Evolutionary conservation across 2,329 filamentous ascomycete genomes (phyloP).

Genomic region (Podosphaera leucotricha): DNA sequence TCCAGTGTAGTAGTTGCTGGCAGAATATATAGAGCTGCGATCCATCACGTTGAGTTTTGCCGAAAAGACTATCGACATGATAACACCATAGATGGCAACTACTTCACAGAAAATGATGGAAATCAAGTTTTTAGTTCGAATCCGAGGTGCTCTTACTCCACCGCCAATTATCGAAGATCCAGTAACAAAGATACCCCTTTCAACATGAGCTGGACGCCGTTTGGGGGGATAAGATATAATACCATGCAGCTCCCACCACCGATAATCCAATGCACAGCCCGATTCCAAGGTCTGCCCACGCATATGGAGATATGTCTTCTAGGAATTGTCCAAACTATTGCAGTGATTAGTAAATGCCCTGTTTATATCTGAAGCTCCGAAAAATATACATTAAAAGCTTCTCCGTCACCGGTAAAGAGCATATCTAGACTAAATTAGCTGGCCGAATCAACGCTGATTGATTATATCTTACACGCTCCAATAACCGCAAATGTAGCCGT

Average conservation of each 20-base stretch:
- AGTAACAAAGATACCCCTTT: conserved; percentile 95
- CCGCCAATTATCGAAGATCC: conserved; percentile 93
- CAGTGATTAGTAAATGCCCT: conserved; percentile 11
- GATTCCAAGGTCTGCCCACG: conserved; percentile 80
- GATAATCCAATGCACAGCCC: conserved; percentile 87
- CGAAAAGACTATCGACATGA: conserved; percentile 98
- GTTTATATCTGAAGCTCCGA: conserved; percentile 1
- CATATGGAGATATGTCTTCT: conserved; percentile 80
- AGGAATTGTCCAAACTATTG: conserved; percentile 71
- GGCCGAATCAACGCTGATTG: conserved; percentile 1
- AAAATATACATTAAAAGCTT: conserved; percentile 66
- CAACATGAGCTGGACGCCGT: conserved; percentile 3
- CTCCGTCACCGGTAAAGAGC: conserved; percentile 92
- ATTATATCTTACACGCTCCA: conserved; percentile 45
- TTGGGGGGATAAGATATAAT: conserved; percentile 11
- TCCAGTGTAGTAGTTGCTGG: conserved; percentile 75
- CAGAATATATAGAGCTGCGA: conserved; percentile 42
- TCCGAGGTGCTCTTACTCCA: conserved; percentile 87
- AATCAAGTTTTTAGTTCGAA: conserved; percentile 98
- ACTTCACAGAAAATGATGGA: conserved; percentile 99
- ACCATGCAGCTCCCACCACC: conserved; percentile 95
- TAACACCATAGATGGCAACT: conserved; percentile 98
- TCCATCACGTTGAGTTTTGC: conserved; percentile 52
- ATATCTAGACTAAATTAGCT: conserved; percentile 43
- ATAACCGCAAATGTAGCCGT: conserved; percentile 46